Percentiles rank a stretch among this genome's conserved stretches.
Evolutionary conservation across 2,329 filamentous ascomycete species (phyloP).

Genomic region (Aspergillus sergii): DNA sequence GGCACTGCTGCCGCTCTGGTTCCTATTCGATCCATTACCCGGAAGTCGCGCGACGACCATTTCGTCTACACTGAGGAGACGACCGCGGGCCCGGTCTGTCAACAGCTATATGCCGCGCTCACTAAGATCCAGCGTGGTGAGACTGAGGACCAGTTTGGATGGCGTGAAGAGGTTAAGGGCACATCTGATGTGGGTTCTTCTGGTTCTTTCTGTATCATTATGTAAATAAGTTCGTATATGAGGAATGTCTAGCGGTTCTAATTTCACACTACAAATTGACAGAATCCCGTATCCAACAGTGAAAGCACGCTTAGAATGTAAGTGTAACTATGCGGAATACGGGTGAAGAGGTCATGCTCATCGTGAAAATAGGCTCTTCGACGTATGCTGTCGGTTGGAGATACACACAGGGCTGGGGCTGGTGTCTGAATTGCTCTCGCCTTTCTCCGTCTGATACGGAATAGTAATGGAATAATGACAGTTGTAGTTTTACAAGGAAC

Average conservation of each 20-base stretch:
- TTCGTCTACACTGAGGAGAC: not conserved
- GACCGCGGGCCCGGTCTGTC: not conserved
- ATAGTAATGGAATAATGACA: not conserved
- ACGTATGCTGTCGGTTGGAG: not conserved
- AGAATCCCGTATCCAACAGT: not conserved
- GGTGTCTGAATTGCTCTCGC: not conserved
- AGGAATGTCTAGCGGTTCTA: not conserved
- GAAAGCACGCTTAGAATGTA: not conserved
- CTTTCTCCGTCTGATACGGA: not conserved
- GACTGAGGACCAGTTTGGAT: not conserved
- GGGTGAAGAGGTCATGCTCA: not conserved
- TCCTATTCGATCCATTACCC: conserved; percentile 30
- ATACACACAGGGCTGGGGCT: not conserved
- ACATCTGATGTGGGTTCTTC: not conserved
- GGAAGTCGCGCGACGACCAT: conserved; percentile 14
- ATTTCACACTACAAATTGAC: not conserved
- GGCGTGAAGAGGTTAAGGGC: not conserved
- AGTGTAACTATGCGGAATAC: not conserved
- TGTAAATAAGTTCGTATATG: not conserved
- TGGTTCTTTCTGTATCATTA: not conserved
- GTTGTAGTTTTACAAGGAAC: too few species aligned
- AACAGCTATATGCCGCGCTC: not conserved
- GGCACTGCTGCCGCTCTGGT: conserved; percentile 30
- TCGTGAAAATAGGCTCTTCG: not conserved
- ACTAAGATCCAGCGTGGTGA: not conserved